Conservation (phyloP, 345 rosid species). For the Salix purpurea region DNA sequence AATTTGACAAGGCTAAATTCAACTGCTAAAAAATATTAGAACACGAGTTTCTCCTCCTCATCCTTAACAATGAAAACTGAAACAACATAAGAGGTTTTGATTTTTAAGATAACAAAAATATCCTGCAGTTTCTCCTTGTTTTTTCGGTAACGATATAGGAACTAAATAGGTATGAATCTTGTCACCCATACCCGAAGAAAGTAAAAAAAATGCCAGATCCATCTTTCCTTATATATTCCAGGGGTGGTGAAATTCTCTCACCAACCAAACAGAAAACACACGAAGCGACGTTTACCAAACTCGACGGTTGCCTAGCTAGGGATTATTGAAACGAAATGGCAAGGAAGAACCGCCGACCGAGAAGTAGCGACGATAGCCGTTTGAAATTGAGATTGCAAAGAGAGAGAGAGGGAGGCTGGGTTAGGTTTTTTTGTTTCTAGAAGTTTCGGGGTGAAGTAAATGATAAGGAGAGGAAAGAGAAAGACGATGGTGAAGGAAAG, state of each 20-base stretch:
- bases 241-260: conserved; percentile 6
- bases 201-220: not conserved
- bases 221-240: not conserved
- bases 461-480: conserved; percentile 34
- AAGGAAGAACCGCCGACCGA: not conserved
- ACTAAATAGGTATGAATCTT: no score
- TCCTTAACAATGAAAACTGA: not conserved
- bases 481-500: conserved; percentile 7
- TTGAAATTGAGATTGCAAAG: not conserved
- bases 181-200: conserved; percentile 4
- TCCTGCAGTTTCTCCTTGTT: no score
- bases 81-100: not conserved
- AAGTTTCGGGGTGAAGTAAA: conserved; percentile 59
- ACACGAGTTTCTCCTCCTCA: not conserved
- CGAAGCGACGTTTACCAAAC: no score
- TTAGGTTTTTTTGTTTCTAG: conserved; percentile 54
- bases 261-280: conserved; percentile 13
- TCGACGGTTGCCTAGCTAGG: no score
- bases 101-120: no score
- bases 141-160: no score
- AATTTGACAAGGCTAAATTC: not conserved
- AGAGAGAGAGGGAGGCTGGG: not conserved
- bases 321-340: no score
- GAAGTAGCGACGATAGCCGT: not conserved
- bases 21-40: not conserved